Base-by-base conservation (phyloP, 768 basidiomycete species). In the Leccinum uliginosum region DNA sequence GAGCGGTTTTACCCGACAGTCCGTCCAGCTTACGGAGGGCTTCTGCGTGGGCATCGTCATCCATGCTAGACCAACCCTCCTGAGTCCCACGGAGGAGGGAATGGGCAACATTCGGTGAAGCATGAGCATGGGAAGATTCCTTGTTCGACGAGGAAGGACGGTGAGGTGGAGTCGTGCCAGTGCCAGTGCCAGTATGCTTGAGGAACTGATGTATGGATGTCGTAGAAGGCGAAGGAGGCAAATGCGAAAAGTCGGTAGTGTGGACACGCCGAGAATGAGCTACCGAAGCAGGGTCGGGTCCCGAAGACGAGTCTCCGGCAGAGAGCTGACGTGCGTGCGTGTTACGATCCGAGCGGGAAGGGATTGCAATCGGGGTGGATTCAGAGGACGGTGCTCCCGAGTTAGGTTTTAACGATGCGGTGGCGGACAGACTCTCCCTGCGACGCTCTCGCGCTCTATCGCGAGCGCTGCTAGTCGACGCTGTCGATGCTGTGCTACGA, bases 1-100 rank as follows among this genome's bases (percentile, higher is more conserved):
- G 83, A 10, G 87, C 83, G 35, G 80, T 85, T 67, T 88, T 90
- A 1, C 87, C 87, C 11, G 83, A 82, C 11, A 97, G 70, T 0
- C 96, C 96, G 65, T 99, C 96, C 24, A 99, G 74, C 73, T 96
- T 97, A 54, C 94, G 83, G 34, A 99, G 77, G 9, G 93, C 92
- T 65, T 96, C 94, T 7, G 84, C 90, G 7, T 96, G 94, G 15
- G 87, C 87, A 64, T 91, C 86, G 67, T 95, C 92, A 64, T 92
- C 88, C 64, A 93, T 79, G 58, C 83, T 89, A 15, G 87, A 87
- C 91, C 91, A 93, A 26, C 92, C 92, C 69, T 92, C 87, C 69
- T 93, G 91, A 6, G 89, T 92, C 11, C 92, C 92, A 61, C 90
- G 83, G 24, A 93, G 80, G 53, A 93, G 75, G 1, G 91, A 92